Conservation (phyloP, 148 eudicot genomes). For the Dianthus caryophyllus region DNA sequence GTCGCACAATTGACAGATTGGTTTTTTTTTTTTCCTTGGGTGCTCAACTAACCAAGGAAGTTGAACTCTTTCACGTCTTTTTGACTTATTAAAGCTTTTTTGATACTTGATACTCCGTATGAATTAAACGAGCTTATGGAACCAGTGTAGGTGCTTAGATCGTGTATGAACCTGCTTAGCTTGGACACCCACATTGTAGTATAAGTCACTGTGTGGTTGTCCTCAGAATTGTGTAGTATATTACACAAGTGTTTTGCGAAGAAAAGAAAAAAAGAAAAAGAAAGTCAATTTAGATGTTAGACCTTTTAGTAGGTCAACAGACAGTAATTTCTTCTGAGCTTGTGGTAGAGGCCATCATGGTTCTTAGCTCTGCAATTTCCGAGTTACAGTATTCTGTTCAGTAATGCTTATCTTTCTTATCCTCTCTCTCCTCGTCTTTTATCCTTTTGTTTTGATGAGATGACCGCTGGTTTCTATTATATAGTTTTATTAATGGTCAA, state of each 20-base stretch:
- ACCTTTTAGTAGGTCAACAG: not conserved
- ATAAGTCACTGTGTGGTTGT: not conserved
- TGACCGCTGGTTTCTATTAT: not conserved
- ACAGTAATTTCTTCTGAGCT: not conserved
- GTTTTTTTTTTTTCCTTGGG: not conserved
- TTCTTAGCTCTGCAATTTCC: not conserved
- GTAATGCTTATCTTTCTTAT: not conserved
- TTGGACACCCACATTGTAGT: not conserved
- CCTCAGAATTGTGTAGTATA: not conserved
- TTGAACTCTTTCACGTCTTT: not conserved
- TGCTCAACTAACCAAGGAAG: not conserved
- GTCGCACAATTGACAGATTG: not conserved
- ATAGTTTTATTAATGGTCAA: not conserved
- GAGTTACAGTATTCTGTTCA: conserved; percentile 1
- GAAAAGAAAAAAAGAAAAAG: not conserved
- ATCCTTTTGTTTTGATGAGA: not conserved
- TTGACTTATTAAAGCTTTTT: not conserved
- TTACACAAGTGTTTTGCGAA: no score
- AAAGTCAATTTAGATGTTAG: not conserved
- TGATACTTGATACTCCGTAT: not conserved
- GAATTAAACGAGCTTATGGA: not conserved
- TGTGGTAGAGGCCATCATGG: not conserved
- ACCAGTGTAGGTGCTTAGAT: not conserved
- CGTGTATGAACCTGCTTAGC: not conserved
- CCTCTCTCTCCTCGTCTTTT: not conserved